A percentile compares a stretch with the other conserved stretches of the same genome.
phyloP scores from a whole-genome alignment of 2,329 filamentous ascomycete species.

The Sodiomyces alkalinus region DNA sequence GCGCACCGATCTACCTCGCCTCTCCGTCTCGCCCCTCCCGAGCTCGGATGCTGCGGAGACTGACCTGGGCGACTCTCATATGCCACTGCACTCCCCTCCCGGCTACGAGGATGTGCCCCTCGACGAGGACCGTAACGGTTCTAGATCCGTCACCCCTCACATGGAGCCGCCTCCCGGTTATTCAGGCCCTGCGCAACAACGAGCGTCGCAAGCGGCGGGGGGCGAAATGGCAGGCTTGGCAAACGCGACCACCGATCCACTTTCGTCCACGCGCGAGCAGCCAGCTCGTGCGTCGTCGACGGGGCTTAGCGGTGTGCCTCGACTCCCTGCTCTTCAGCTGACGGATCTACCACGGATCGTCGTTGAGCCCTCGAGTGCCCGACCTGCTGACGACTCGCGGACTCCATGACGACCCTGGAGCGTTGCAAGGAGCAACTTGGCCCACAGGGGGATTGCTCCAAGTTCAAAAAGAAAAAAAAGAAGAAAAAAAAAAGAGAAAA shows the following conservation, averaged over 20 bases:
- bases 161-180: constrained; percentile 38
- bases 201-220: constrained; percentile 7
- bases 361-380: constrained; percentile 33
- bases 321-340: constrained; percentile 37
- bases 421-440: too few species aligned
- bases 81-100: constrained; percentile 30
- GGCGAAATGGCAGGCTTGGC: constrained; percentile 8
- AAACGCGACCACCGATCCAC: constrained; percentile 1
- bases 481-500: too few species aligned
- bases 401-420: too few species aligned
- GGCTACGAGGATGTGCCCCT: constrained; percentile 37
- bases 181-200: constrained; percentile 19
- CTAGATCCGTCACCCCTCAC: constrained; percentile 25
- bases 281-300: constrained; percentile 7
- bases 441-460: too few species aligned
- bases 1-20: constrained; percentile 23
- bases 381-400: constrained; percentile 5
- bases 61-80: constrained; percentile 29
- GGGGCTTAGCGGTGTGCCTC: constrained; percentile 18
- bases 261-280: constrained; percentile 3
- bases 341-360: constrained; percentile 39
- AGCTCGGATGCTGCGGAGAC: constrained; percentile 37
- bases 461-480: too few species aligned
- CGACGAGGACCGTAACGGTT: constrained; percentile 21
- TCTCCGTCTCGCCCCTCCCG: constrained; percentile 27